Conservation (phyloP, 495 filamentous ascomycete species). For the Letharia columbiana region DNA sequence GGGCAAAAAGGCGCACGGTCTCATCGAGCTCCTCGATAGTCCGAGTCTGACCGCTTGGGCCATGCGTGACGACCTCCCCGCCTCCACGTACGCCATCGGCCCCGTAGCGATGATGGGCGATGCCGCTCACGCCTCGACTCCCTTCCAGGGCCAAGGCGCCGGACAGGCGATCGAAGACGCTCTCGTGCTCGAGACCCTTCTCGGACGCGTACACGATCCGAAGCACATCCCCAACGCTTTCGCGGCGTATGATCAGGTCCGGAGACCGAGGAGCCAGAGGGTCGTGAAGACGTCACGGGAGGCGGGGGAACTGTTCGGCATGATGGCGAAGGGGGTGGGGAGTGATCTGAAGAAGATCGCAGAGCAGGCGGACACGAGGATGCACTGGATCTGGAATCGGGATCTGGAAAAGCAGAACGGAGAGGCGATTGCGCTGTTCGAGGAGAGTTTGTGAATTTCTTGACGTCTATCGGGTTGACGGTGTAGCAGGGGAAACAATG, state of each 20-base stretch:
- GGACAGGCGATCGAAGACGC: constrained; percentile 36
- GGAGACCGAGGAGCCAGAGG: constrained; percentile 22
- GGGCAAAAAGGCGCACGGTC: neutral
- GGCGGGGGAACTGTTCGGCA: constrained; percentile 7
- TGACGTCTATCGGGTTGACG: neutral
- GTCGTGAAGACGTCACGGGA: constrained; percentile 15
- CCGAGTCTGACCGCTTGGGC: constrained; percentile 3
- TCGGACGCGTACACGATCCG: constrained; percentile 2
- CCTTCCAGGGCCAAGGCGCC: constrained; percentile 33
- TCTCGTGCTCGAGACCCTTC: constrained; percentile 23
- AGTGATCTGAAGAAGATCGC: constrained; percentile 12
- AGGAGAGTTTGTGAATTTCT: neutral
- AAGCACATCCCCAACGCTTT: neutral
- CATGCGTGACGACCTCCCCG: neutral
- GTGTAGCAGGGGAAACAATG: too few species aligned
- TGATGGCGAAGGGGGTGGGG: constrained; percentile 7
- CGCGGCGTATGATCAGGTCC: constrained; percentile 21
- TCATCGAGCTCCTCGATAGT: constrained; percentile 14
- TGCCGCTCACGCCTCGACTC: constrained; percentile 38
- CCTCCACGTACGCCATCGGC: constrained; percentile 27
- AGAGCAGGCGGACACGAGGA: constrained; percentile 4
- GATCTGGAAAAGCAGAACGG: constrained; percentile 1
- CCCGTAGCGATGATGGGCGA: constrained; percentile 36
- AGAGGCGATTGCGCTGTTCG: neutral
- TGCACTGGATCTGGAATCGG: constrained; percentile 13